Conservation (phyloP, 2,329 filamentous ascomycete genomes). For the Monilinia laxa region DNA sequence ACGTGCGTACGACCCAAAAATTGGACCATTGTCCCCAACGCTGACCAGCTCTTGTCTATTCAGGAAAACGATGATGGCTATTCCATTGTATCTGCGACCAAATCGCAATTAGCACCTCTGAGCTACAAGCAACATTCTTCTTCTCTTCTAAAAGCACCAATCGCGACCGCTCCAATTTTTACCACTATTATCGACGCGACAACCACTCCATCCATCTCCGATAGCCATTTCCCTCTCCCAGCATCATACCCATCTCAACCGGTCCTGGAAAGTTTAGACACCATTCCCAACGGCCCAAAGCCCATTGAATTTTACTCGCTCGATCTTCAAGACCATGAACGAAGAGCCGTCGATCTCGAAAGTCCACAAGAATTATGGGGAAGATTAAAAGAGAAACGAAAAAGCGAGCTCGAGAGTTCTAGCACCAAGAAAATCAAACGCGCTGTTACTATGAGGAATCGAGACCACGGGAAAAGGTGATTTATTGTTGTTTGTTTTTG, state of each 20-base stretch:
- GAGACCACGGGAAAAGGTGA: neutral
- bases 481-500: neutral
- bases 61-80: constrained; percentile 16
- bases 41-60: constrained; percentile 8
- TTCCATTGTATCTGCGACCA: neutral
- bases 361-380: neutral
- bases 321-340: neutral
- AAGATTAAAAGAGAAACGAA: neutral
- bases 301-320: neutral
- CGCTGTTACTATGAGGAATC: neutral
- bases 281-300: neutral
- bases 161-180: neutral
- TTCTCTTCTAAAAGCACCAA: neutral
- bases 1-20: constrained; percentile 6
- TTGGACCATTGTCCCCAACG: neutral
- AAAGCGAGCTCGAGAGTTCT: neutral
- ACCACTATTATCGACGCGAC: neutral
- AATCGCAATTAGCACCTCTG: neutral
- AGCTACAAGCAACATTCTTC: neutral
- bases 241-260: neutral
- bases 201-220: neutral
- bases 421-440: neutral
- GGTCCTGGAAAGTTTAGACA: neutral
- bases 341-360: neutral
- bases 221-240: neutral